Base-by-base conservation (phyloP, 2,329 filamentous ascomycete genomes). In the Didymella glomerata region DNA sequence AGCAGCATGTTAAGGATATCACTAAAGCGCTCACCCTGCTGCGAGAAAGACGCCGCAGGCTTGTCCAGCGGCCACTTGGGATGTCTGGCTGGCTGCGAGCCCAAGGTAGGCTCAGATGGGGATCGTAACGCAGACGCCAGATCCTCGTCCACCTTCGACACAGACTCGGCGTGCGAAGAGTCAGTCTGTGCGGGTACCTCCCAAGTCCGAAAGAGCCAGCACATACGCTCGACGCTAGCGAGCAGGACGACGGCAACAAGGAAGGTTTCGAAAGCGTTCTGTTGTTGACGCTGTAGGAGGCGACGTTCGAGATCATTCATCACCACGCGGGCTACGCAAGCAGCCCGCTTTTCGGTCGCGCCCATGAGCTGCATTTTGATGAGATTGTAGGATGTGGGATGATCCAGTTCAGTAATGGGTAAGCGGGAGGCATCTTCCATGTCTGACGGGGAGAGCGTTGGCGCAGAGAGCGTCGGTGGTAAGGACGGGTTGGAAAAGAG, bases 281-380 rank as follows among this genome's bases (percentile, higher is more conserved):
- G 81, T 69, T 85, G 83, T 66, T 85, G 82, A 13, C 84, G 83
- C 64, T 86, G 84, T 8, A 87, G 78, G 4, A 88, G 75, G n/a
- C 85, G 81, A 18, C 84, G 81, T 68, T 88, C 86, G 1, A 88
- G 78, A 57, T 87, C 85, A 61, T 85, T 85, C 79, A 87, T 83
- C 32, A 86, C 81, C 10, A 76, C 76, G 53, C 84, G 85, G 63
- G 81, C 81, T 6, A 86, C 75, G 51, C 78, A 77, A 14, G 80
- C 78, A 34, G 84, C 84, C 27, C 83, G 81, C 63, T 84, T 84
- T 66, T 88, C 85, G 18, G 82, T 79, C 1, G 81, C 83, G 4
- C 83, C 82, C 47, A 83, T 81, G 45, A 87, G 74, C 68, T 88
- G 85, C 50, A 79, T 77, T 63, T 77, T 81, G 59, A 88, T 81